Evolutionary conservation across 108 stramenopile genomes (phyloP), one percentile per base, ranked within the genome.

Genomic region (Nitzschia palea): DNA sequence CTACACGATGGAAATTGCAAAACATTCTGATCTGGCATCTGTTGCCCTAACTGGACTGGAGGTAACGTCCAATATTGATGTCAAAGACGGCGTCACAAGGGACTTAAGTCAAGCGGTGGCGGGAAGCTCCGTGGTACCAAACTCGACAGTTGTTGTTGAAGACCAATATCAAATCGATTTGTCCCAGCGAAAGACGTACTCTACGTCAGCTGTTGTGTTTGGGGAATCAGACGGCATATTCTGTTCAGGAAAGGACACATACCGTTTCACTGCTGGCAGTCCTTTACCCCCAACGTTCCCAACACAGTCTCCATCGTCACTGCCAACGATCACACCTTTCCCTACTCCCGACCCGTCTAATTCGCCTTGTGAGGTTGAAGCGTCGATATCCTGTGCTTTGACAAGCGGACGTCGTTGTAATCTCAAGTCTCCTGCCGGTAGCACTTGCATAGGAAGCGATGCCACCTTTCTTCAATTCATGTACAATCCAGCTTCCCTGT

Each of bases 401-500:
- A 62, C 50, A 52, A 26, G 50, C 25, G 61, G 62, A 12, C 59
- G 47, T 5, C 18, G 58, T 9, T 76, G 74, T 54, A 17, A 33
- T 2, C 57, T 76, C 20, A 17, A 28, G 0, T 34, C 57, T 18
- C 67, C 67, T 12, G 25, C 56, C 8, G 61, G 65, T 2, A 54
- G 20, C 20, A 42, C 28, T 10, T 69, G 68, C 45, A 44, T 43
- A 15, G 67, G 68, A 27, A 29, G 51, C 4, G 42, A 25, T 32
- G 57, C 64, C 12, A 27, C 34, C 44, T 61, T 61, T 35, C 62
- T 74, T 33, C 55, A 40, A 27, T 74, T 74, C 42, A 28, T 61
- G 6, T 74, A 74, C 59, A 36, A 15, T 9, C 23, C 73, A 37
- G 32, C 31, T 36, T 54, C 65, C 1, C 44, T 23, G 26, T 74